Evolutionary conservation across 257 asterid species (phyloP).

Genomic region (Cruciata laevipes): DNA sequence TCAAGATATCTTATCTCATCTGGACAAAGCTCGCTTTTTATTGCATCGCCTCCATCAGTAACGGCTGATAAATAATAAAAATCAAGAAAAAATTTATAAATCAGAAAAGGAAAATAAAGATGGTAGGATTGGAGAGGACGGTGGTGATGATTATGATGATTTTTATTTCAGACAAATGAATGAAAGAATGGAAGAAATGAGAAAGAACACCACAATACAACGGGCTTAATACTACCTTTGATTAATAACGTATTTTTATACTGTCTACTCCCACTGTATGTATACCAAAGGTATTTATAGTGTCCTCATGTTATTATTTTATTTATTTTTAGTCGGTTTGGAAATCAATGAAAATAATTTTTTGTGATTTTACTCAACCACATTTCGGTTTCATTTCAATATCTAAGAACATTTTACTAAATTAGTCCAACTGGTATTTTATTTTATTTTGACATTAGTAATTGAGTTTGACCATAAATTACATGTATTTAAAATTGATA

Average conservation of each 20-base stretch:
- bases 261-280: neutral
- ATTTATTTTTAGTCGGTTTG: too few relatives aligned
- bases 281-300: neutral
- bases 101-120: neutral
- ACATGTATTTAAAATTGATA: too few relatives aligned
- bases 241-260: neutral
- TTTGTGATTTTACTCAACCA: too few relatives aligned
- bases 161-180: neutral
- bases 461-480: too few relatives aligned
- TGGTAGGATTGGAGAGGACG: neutral
- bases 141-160: conserved; percentile 10
- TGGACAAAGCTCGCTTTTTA: neutral
- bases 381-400: too few relatives aligned
- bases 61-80: conserved; percentile 3
- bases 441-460: too few relatives aligned
- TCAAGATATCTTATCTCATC: conserved; percentile 12
- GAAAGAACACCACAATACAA: neutral
- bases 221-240: neutral
- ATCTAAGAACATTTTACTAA: too few relatives aligned
- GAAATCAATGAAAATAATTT: too few relatives aligned
- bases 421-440: too few relatives aligned
- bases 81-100: neutral
- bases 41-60: neutral
- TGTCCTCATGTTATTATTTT: neutral
- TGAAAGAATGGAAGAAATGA: neutral